Conservation (phyloP, 495 filamentous ascomycete genomes). For the Lasiosphaeria hispida region DNA sequence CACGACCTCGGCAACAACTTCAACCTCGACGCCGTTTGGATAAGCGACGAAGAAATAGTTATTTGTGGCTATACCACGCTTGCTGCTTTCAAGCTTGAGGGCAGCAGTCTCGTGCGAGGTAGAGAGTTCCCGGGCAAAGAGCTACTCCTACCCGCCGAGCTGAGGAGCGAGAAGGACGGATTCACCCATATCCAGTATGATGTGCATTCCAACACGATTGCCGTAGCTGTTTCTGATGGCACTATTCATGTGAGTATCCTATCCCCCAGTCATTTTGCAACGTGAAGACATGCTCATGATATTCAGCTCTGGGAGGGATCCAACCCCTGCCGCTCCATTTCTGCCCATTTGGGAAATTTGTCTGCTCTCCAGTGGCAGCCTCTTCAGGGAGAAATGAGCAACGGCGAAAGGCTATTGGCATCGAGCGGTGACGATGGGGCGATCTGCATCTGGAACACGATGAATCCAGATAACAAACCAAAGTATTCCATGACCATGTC, state of each 20-base stretch:
- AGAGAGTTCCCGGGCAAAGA: conserved; percentile 32
- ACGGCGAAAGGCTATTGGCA: conserved; percentile 51
- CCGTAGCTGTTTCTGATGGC: conserved; percentile 51
- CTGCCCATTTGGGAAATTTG: conserved; percentile 48
- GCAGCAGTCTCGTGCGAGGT: conserved; percentile 37
- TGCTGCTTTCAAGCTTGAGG: conserved; percentile 36
- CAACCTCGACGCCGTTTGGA: conserved; percentile 60
- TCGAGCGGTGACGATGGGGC: conserved; percentile 59
- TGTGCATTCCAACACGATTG: conserved; percentile 40
- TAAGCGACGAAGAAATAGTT: conserved; percentile 54
- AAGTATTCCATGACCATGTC: conserved; percentile 59
- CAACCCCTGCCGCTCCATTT: conserved; percentile 44
- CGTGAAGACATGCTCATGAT: conserved; percentile 3
- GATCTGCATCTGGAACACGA: conserved; percentile 67
- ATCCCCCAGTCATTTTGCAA: too few relatives aligned
- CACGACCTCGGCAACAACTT: conserved; percentile 44
- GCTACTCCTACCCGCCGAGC: too few relatives aligned
- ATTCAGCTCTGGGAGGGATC: conserved; percentile 51
- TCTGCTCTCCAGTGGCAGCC: conserved; percentile 55
- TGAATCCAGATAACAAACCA: conserved; percentile 51
- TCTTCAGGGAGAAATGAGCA: conserved; percentile 27
- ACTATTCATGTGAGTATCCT: conserved; percentile 47
- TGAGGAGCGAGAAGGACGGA: conserved; percentile 38
- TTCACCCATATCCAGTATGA: conserved; percentile 52
- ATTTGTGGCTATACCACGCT: conserved; percentile 57